phyloP scores from a whole-genome alignment of 1,284 basidiomycete species.

The Phellinidium pouzarii region DNA sequence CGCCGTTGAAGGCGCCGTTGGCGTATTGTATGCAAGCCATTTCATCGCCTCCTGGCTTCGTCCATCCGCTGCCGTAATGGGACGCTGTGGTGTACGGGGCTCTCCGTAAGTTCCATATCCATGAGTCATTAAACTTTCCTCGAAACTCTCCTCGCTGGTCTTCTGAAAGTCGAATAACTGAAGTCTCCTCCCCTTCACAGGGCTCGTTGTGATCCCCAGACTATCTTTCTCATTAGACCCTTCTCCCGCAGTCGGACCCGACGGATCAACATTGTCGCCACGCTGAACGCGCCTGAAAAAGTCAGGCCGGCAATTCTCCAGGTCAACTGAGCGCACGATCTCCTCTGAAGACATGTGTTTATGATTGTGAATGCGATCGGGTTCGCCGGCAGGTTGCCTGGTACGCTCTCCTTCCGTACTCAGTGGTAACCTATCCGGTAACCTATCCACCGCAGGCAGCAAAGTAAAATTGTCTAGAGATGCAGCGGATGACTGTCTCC shows the following conservation, averaged over 20 bases:
- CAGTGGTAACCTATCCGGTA: constrained; percentile 9
- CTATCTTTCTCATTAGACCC: constrained; percentile 27
- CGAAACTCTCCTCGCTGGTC: constrained; percentile 75
- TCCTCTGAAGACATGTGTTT: constrained; percentile 44
- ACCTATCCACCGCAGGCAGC: constrained; percentile 20
- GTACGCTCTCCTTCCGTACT: not conserved
- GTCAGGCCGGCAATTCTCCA: constrained; percentile 58
- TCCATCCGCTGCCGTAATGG: constrained; percentile 18
- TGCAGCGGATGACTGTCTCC: not conserved
- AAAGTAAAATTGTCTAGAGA: not conserved
- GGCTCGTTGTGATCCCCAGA: constrained; percentile 59
- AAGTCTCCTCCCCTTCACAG: constrained; percentile 59
- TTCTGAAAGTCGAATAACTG: constrained; percentile 58
- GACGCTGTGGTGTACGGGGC: constrained; percentile 25
- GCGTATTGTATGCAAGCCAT: constrained; percentile 23
- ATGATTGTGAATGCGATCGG: constrained; percentile 50
- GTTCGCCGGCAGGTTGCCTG: constrained; percentile 40
- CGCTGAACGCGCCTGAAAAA: constrained; percentile 57
- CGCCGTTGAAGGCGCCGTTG: not conserved
- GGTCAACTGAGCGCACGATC: constrained; percentile 40
- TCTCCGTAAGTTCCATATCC: constrained; percentile 50
- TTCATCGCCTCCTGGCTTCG: constrained; percentile 29
- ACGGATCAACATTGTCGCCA: constrained; percentile 34
- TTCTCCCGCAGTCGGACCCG: constrained; percentile 26
- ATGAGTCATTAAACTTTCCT: constrained; percentile 70